Percentiles rank a stretch among this genome's conserved stretches.
Conservation (phyloP, 768 basidiomycete genomes). For the Trametes maxima region DNA sequence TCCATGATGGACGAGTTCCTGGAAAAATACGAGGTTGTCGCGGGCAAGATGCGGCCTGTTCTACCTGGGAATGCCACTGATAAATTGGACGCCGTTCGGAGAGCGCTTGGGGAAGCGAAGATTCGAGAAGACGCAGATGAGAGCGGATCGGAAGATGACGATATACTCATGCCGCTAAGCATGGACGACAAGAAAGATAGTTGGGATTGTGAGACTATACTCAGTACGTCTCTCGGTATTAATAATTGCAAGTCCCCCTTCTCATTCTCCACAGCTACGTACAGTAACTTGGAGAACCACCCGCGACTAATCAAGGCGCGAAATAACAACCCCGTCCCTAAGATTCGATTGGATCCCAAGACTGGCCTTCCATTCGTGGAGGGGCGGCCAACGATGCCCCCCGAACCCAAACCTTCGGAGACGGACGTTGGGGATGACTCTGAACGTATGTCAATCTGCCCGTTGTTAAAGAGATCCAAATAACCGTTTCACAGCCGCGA, state of each 20-base stretch:
- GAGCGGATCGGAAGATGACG: slow-evolving; percentile 49
- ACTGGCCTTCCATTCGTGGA: slow-evolving; percentile 70
- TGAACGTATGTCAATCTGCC: slow-evolving; percentile 4
- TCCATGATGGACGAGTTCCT: slow-evolving; percentile 93
- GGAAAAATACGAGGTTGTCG: slow-evolving; percentile 86
- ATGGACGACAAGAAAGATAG: slow-evolving; percentile 64
- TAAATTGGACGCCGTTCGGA: slow-evolving; percentile 80
- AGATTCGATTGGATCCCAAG: slow-evolving; percentile 71
- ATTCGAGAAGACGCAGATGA: slow-evolving; percentile 50
- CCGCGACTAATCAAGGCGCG: slow-evolving; percentile 82
- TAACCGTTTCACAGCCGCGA: slow-evolving; percentile 25
- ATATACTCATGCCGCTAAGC: slow-evolving; percentile 43
- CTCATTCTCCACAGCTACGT: slow-evolving; percentile 63
- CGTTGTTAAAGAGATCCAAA: slow-evolving; percentile 1
- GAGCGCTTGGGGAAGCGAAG: slow-evolving; percentile 73
- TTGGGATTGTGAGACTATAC: slow-evolving; percentile 97
- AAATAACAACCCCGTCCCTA: slow-evolving; percentile 53
- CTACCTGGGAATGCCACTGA: slow-evolving; percentile 74
- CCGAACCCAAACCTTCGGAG: slow-evolving; percentile 2
- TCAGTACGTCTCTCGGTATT: slow-evolving; percentile 58
- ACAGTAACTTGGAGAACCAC: slow-evolving; percentile 97
- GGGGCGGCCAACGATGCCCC: slow-evolving; percentile 22
- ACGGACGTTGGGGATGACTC: slow-evolving; percentile 33
- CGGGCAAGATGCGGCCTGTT: slow-evolving; percentile 80
- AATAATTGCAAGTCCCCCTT: background rate